These are phyloP conservation scores for Myochromella boudieri DNA, from an alignment of 768 basidiomycete genomes.

Conservation along the genomic window DNA sequence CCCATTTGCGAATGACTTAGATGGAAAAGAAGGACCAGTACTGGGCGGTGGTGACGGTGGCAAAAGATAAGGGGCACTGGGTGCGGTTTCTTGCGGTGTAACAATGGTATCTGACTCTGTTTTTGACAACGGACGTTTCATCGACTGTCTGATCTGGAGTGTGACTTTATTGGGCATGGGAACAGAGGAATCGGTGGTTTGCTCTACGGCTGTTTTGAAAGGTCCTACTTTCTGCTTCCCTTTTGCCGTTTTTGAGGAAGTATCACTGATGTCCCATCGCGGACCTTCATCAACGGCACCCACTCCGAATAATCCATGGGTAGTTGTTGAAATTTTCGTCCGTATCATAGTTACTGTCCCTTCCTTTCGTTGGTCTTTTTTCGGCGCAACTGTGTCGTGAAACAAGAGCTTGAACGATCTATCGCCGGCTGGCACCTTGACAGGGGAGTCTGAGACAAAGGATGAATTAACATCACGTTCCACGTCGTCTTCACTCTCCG, in stretches of 20 bases:
- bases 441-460: conserved; percentile 71
- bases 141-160: background rate
- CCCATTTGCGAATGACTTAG: conserved; percentile 32
- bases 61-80: conserved; percentile 39
- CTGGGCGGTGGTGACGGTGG: conserved; percentile 71
- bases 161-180: background rate
- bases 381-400: conserved; percentile 36
- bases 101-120: conserved; percentile 26
- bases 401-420: conserved; percentile 71
- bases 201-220: conserved; percentile 1
- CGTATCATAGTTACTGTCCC: conserved; percentile 9
- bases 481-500: conserved; percentile 35
- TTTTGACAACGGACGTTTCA: conserved; percentile 34
- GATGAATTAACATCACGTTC: conserved; percentile 40
- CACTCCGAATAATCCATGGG: too few species aligned
- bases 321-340: conserved; percentile 11
- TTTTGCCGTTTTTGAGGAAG: background rate
- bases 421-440: conserved; percentile 55
- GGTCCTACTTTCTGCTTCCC: conserved; percentile 4
- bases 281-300: conserved; percentile 11
- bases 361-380: background rate
- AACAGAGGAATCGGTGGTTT: background rate
- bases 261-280: conserved; percentile 9
- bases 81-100: conserved; percentile 1
- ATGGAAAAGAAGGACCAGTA: conserved; percentile 21